Evolutionary conservation across 257 asterid species (phyloP).

Genomic region (Voacanga thouarsii): DNA sequence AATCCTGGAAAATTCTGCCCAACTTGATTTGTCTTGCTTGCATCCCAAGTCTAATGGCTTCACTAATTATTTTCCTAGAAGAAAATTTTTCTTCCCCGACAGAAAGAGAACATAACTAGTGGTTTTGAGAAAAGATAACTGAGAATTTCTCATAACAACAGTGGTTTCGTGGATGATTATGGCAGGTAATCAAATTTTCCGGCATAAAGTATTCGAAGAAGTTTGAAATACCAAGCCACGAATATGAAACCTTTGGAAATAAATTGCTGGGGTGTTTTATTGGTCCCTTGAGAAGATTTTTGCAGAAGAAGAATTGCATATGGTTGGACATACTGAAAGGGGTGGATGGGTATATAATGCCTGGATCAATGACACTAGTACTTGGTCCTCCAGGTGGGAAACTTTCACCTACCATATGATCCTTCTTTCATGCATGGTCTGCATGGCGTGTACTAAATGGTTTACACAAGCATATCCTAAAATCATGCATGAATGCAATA

Average conservation of each 20-base stretch:
- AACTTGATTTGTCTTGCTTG: too few species aligned
- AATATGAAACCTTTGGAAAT: conserved; percentile 14
- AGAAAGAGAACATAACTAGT: not conserved
- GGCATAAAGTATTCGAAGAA: conserved; percentile 7
- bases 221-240: conserved; percentile 3
- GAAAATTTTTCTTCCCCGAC: too few species aligned
- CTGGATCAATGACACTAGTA: conserved; percentile 16
- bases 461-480: not conserved
- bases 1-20: too few species aligned
- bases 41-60: too few species aligned
- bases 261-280: conserved; percentile 10
- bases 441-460: too few species aligned
- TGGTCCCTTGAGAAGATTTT: conserved; percentile 5
- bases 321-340: conserved; percentile 13
- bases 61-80: too few species aligned
- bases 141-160: not conserved
- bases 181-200: conserved; percentile 17
- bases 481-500: not conserved
- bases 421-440: too few species aligned
- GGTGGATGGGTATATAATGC: conserved; percentile 17
- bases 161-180: not conserved
- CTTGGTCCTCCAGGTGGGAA: conserved; percentile 18
- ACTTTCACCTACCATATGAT: not conserved
- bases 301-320: not conserved
- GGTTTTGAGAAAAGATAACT: not conserved